Evolutionary conservation across 345 rosid genomes (phyloP), one percentile per base, ranked within the genome.

Genomic region (Microthlaspi erraticum): DNA sequence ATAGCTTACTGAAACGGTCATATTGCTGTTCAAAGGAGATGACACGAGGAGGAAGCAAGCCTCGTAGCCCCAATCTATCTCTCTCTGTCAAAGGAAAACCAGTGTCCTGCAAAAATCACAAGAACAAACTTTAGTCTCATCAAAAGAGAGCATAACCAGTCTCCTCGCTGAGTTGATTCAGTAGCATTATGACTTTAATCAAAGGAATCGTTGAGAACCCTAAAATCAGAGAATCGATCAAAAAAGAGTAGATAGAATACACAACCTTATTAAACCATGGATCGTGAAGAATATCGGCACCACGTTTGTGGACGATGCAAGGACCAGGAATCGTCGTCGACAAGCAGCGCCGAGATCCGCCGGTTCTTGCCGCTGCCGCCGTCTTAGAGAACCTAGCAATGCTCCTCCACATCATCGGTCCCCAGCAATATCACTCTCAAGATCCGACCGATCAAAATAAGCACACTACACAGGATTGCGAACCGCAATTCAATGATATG

Each of bases 241-340:
- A 19, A 37, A 19, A 5, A 20, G 39, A 5, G 29, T 26, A 8
- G 34, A 44, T 3, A 49, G 5, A 64, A 10, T 7, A 36, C 8
- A 20, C 5, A 33, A 94, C 99, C 98, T 94, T 94, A 42, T 94
- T 94, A 81, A 85, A 91, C 99, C 98, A 94, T 14, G 99, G 98
- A 91, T 94, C 99, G 68, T 94, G 98, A 71, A 94, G 98, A 68
- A 94, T 89, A 81, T 94, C 99, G 5, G 96, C 84, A 26, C 99
- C 99, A 62, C 99, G 98, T 76, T 94, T 94, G 80, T 88, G 98
- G 20, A 91, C 87, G 26, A 94, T 94, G 77, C 88, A 91, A 26
- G 99, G 96, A 42, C 89, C 96, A 59, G 99, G 96, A 61, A 91
- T 89, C 78, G 81, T 81, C n/a, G 93, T 64, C 31, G 93, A 88